phyloP scores from a whole-genome alignment of 1,284 basidiomycete species.

The Cutaneotrichosporon sp. region DNA sequence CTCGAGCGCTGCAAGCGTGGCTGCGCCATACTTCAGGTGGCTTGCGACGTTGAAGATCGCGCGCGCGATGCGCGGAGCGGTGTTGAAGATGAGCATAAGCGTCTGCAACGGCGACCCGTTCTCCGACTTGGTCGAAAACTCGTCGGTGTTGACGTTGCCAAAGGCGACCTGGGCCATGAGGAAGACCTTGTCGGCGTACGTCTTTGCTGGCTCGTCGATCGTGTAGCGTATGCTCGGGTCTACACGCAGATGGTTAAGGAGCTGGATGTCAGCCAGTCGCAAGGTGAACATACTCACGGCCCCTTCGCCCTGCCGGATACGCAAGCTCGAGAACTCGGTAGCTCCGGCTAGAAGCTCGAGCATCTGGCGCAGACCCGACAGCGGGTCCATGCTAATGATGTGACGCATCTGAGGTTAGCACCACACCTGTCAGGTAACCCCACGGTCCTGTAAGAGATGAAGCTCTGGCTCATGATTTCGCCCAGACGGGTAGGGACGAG shows the following conservation, averaged over 20 bases:
- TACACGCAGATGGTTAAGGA: conserved; percentile 39
- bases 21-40: conserved; percentile 32
- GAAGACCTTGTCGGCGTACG: conserved; percentile 51
- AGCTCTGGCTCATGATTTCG: conserved; percentile 40
- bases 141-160: conserved; percentile 40
- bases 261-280: conserved; percentile 20
- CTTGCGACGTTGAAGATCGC: conserved; percentile 40
- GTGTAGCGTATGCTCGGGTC: conserved; percentile 38
- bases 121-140: conserved; percentile 30
- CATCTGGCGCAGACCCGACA: conserved; percentile 28
- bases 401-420: conserved; percentile 25
- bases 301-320: conserved; percentile 46
- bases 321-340: conserved; percentile 41
- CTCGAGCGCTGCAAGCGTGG: conserved; percentile 34
- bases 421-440: neutral
- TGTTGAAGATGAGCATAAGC: conserved; percentile 36
- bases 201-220: conserved; percentile 31
- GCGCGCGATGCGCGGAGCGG: conserved; percentile 43
- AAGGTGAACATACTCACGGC: conserved; percentile 22
- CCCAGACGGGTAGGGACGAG: conserved; percentile 26
- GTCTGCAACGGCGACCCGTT: conserved; percentile 33
- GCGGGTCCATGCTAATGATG: conserved; percentile 29
- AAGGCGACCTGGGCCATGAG: conserved; percentile 46
- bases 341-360: conserved; percentile 34
- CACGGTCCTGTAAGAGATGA: conserved; percentile 23